Base-by-base conservation (phyloP, 169 alveolate genomes). In the Plasmodium malariae region DNA sequence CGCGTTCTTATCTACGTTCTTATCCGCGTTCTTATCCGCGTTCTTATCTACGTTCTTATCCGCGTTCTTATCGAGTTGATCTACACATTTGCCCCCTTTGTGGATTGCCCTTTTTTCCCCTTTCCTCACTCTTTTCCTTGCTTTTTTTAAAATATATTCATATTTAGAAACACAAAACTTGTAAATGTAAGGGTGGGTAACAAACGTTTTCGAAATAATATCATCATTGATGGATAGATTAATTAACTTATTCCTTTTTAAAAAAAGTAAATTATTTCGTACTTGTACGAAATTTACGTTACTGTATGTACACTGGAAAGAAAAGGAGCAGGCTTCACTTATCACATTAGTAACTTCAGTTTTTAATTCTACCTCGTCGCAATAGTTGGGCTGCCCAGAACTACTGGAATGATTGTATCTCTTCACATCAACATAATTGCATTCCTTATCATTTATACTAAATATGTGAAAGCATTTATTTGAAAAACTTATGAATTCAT, bases 111-210 rank as follows among this genome's bases (percentile, higher is more conserved):
- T 32, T 68, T 12, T 5, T 12, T 0, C 14, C 17, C 7, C 0
- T 17, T 4, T 32, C 49, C 12, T 14, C 6, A 3, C 49, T 19
- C 45, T 12, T 76, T 48, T 63, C 0, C 26, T 30, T 71, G 30
- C 21, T 26, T 69, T 68, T 65, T 48, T 78, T 49, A 78, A 49
- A 48, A 78, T 9, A 57, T 78, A 78, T 30, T 78, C 48, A 78
- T 26, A 28, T 36, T 60, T 24, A 9, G 89, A 78, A 19, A 78
- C 43, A 6, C 59, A 49, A 17, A 78, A 43, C 28, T 78, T 78
- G 43, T 9, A 49, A 2, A 78, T 26, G 37, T 78, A 63, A 2
- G 89, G 89, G 11, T 78, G 48, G 9, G 67, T 21, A 9, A 78
- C 1, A 28, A 78, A 45, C n/a, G 9, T 21, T 26, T 78, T 55